Base-by-base conservation (phyloP, 2,329 filamentous ascomycete species). In the Myriosclerotinia duriaeana region DNA sequence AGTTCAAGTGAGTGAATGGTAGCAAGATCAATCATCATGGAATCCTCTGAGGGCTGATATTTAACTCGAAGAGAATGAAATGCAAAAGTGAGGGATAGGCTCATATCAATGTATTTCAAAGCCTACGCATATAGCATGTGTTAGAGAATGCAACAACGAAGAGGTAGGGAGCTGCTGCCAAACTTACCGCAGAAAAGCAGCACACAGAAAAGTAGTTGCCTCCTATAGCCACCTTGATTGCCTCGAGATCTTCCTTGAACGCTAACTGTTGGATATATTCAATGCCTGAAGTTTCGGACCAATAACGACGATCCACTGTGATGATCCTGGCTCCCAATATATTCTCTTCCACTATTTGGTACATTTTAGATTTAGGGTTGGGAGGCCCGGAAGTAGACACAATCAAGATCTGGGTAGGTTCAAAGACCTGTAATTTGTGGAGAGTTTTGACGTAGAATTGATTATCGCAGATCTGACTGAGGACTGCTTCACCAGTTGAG, bases 21-120 rank as follows among this genome's bases (percentile, higher is more conserved):
- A 0, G 92, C 89, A 2, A 95, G 83, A 73, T 97, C 94, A 72
- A 98, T 96, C 85, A 96, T 92, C 93, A 98, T 97, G 0, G 92
- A 91, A 34, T 94, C 91, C 75, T 96, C 91, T 0, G 92, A 93
- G 0, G 93, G 90, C 73, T 94, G 89, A 72, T 96, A 97, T 69
- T 87, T 89, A 74, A 98, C 89, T 4, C 92, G 87, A 42, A 98
- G 84, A 26, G 93, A 93, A 75, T 95, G 89, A n/a, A 84, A 82
- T 4, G 87, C 83, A 75, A 97, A 95, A 0, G 83, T 86, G 68
- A 89, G 83, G 5, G 82, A 82, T 68, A 92, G 83, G 8, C 87
- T 85, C 1, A 89, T 78, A 66, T 96, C 90, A 56, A 96, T 84
- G 76, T 91, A 96, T 73, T 91, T 92, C 76, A 98, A 81, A 4